A percentile compares a stretch with the other conserved stretches of the same genome.
These are phyloP conservation scores for Hypoxylon trugodes DNA, from an alignment of 495 filamentous ascomycete genomes.

Conservation along the genomic window DNA sequence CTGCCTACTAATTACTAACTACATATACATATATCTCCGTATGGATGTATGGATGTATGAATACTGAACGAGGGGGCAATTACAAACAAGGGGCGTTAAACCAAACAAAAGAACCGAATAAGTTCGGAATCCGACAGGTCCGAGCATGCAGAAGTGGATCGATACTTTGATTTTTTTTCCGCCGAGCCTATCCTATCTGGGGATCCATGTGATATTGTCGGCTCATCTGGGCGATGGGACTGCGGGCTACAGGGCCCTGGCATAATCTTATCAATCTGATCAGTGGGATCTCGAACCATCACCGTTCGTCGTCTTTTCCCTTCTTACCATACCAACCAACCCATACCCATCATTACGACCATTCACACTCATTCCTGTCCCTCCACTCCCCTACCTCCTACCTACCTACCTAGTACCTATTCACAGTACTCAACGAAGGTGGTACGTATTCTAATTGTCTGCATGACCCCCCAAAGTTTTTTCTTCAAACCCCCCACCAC, in stretches of 20 bases:
- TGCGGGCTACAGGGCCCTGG: slow-evolving; percentile 38
- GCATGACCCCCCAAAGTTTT: slow-evolving; percentile 24
- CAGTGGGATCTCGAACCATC: slow-evolving; percentile 46
- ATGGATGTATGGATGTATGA: too few relatives aligned
- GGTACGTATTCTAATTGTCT: neutral
- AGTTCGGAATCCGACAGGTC: slow-evolving; percentile 41
- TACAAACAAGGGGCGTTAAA: neutral
- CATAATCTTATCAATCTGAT: slow-evolving; percentile 55
- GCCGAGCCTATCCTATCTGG: slow-evolving; percentile 21
- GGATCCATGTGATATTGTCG: slow-evolving; percentile 34
- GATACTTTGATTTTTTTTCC: slow-evolving; percentile 17
- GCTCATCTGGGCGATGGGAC: slow-evolving; percentile 26
- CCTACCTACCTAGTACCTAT: neutral
- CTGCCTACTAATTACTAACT: too few relatives aligned
- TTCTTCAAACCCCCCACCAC: slow-evolving; percentile 25
- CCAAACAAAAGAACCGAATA: slow-evolving; percentile 6
- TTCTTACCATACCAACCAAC: neutral
- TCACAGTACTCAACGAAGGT: neutral
- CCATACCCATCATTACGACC: slow-evolving; percentile 11
- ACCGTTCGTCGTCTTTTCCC: slow-evolving; percentile 10
- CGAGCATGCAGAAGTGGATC: slow-evolving; percentile 35
- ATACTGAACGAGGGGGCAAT: neutral
- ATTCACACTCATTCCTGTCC: too few relatives aligned
- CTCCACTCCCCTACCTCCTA: neutral
- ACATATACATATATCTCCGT: too few relatives aligned